Evolutionary conservation across 306 rosid species (phyloP), one percentile per base, ranked within the genome.

Genomic region (Acmispon strigosus): DNA sequence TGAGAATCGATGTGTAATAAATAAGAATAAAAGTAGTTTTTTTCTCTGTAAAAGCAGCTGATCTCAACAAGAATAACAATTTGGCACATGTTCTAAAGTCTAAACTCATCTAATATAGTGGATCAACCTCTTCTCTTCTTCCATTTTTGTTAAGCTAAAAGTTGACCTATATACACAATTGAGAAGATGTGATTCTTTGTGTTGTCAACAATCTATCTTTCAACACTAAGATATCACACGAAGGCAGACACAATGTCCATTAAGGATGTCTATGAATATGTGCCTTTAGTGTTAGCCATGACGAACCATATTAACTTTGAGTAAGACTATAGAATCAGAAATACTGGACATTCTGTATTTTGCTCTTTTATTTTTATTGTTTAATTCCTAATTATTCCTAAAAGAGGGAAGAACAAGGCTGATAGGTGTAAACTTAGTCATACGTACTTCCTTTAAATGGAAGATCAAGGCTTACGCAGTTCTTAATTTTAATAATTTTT

Each of bases 31-130:
- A 9, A 48, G 41, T 24, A 62, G 8, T 17, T 72, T 67, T 36
- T 57, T 61, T 56, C 73, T 55, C 67, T 17, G 74, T 15, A 32
- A 20, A 58, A 66, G 72, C 44, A 76, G 54, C 81, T 53, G 15
- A 45, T 60, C 53, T 58, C 48, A 29, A 57, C 42, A 15, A 36
- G 55, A 61, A 61, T 37, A 5, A 0, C 70, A 19, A 59, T 53
- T 42, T 50, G 58, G 27, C n/a, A 1, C 62, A 10, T 49, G 45
- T 22, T 55, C 14, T 44, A 5, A 69, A 27, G 16, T 55, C 14
- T 44, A 5, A 69, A 27, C 43, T 66, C 50, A 11, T 47, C 27
- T 29, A 10, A 44, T 60, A 14, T 15, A n/a, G 56, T 69, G 27
- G 20, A 52, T 29, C 56, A 67, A 18, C 17, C 56, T 75, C 37